Conservation (phyloP, 2,329 filamentous ascomycete species). For the Colletotrichum aenigma region DNA sequence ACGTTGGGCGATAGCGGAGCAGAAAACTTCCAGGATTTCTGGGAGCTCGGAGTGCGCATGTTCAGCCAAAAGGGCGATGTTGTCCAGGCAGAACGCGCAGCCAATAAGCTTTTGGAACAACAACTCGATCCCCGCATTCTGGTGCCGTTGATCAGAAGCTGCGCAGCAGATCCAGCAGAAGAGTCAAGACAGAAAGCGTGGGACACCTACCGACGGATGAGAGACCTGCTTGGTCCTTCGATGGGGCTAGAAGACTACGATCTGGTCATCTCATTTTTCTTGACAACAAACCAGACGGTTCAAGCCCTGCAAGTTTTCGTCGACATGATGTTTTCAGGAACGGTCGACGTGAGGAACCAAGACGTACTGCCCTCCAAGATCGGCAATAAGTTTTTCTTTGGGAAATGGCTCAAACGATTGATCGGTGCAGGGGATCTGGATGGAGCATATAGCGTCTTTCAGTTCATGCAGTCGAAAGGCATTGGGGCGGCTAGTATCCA, state of each 20-base stretch:
- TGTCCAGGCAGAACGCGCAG: conserved; percentile 61
- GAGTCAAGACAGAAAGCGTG: conserved; percentile 64
- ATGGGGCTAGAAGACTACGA: conserved; percentile 81
- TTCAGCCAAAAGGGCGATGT: conserved; percentile 61
- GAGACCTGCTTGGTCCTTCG: conserved; percentile 59
- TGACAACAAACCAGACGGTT: conserved; percentile 67
- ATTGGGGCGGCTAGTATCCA: conserved; percentile 75
- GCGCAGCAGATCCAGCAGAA: conserved; percentile 55
- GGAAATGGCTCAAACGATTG: conserved; percentile 86
- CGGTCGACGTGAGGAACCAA: conserved; percentile 50
- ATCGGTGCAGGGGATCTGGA: conserved; percentile 74
- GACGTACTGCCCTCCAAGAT: conserved; percentile 51
- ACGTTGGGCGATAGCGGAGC: conserved; percentile 52
- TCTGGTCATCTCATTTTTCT: conserved; percentile 70
- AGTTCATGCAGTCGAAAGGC: conserved; percentile 74
- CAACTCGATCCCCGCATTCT: conserved; percentile 59
- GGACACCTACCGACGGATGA: conserved; percentile 69
- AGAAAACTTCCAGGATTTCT: conserved; percentile 58
- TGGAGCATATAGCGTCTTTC: conserved; percentile 73
- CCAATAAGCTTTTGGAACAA: conserved; percentile 56
- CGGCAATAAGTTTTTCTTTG: conserved; percentile 81
- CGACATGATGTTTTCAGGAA: conserved; percentile 81
- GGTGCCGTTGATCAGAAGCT: conserved; percentile 73
- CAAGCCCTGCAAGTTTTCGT: conserved; percentile 79
- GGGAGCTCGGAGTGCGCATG: conserved; percentile 70